Evolutionary conservation across 768 basidiomycete genomes (phyloP).

Genomic region (Hemileccinum rubropunctum): DNA sequence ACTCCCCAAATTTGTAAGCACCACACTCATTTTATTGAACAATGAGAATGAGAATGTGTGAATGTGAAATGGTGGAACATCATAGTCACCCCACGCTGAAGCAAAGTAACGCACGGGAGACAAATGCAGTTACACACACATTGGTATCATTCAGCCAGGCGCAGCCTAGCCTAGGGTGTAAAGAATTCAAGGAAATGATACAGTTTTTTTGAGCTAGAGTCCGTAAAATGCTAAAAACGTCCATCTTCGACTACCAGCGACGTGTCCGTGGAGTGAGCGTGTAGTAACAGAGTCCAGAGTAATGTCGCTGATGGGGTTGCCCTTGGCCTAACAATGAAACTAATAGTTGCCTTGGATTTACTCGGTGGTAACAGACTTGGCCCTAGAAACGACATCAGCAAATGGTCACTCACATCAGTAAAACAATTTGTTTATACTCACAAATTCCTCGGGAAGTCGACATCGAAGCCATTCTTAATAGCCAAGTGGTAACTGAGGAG

Average conservation of each 20-base stretch:
- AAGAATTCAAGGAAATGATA: neutral
- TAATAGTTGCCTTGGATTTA: slow-evolving; percentile 32
- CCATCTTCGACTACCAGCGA: slow-evolving; percentile 27
- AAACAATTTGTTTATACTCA: slow-evolving; percentile 37
- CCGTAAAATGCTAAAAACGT: slow-evolving; percentile 25
- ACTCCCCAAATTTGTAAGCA: too few relatives aligned
- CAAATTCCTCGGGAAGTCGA: slow-evolving; percentile 98
- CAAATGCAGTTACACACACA: too few relatives aligned
- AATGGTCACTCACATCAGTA: slow-evolving; percentile 4
- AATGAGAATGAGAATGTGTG: too few relatives aligned
- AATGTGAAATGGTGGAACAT: too few relatives aligned
- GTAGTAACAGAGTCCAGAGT: slow-evolving; percentile 19
- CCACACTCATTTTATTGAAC: too few relatives aligned
- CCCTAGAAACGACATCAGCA: slow-evolving; percentile 39
- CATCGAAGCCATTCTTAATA: slow-evolving; percentile 93
- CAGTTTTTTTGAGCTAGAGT: slow-evolving; percentile 11
- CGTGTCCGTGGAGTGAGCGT: slow-evolving; percentile 19
- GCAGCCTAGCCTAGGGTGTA: too few relatives aligned
- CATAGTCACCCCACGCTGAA: too few relatives aligned
- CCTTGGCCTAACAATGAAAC: neutral
- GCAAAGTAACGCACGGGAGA: too few relatives aligned
- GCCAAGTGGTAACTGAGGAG: slow-evolving; percentile 95
- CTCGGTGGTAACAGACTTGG: slow-evolving; percentile 76
- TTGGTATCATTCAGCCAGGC: too few relatives aligned
- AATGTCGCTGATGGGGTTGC: neutral